These are phyloP conservation scores for Lyophyllum semitale DNA, from an alignment of 768 basidiomycete genomes.

Conservation along the genomic window DNA sequence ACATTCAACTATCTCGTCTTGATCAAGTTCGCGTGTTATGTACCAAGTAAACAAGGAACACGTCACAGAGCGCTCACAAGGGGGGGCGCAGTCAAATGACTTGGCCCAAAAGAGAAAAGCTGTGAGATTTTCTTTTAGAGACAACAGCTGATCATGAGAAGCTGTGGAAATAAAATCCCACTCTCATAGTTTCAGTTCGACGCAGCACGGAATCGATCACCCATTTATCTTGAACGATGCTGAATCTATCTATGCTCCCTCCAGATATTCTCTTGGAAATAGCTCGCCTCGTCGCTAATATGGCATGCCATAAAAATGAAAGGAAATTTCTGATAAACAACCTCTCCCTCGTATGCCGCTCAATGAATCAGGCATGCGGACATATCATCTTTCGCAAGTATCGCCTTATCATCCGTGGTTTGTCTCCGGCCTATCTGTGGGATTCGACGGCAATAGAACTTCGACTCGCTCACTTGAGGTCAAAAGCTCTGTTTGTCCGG, in stretches of 20 bases:
- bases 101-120: no score
- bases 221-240: no score
- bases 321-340: not conserved
- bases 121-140: no score
- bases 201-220: no score
- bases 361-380: not conserved
- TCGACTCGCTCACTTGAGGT: conserved; percentile 5
- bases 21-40: no score
- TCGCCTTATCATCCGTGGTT: not conserved
- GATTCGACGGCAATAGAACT: not conserved
- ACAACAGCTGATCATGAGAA: no score
- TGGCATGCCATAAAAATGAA: not conserved
- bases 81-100: no score
- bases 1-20: no score
- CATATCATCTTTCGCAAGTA: not conserved
- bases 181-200: no score
- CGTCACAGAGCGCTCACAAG: no score
- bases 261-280: not conserved
- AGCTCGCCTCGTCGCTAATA: not conserved
- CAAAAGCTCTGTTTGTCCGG: conserved; percentile 1
- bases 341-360: not conserved
- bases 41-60: no score
- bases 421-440: not conserved
- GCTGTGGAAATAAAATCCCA: no score
- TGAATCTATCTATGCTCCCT: not conserved